Evolutionary conservation across 2,329 filamentous ascomycete genomes (phyloP).

Genomic region (Sarocladium kiliense): DNA sequence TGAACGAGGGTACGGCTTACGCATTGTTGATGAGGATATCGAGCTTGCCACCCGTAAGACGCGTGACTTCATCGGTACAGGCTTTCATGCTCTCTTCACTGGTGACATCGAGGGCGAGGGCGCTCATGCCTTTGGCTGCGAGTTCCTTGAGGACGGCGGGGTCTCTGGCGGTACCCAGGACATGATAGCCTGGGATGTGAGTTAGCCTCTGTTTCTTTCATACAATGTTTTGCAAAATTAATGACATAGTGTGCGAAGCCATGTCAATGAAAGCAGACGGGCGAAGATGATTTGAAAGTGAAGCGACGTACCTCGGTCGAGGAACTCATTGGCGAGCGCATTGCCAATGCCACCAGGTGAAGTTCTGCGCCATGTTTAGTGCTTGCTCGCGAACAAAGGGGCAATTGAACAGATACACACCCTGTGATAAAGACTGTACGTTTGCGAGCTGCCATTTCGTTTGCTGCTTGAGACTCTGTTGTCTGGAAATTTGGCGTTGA

Average conservation of each 20-base stretch:
- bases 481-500: too few species aligned
- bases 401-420: conserved; percentile 23
- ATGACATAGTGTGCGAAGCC: not conserved
- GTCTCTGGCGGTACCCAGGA: conserved; percentile 15
- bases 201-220: not conserved
- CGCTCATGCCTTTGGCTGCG: conserved; percentile 12
- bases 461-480: not conserved
- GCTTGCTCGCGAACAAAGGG: too few species aligned
- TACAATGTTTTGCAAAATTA: too few species aligned
- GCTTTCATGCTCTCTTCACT: conserved; percentile 24
- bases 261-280: too few species aligned
- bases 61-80: conserved; percentile 25
- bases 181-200: conserved; percentile 18
- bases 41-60: conserved; percentile 29
- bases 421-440: conserved; percentile 47
- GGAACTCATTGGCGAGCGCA: conserved; percentile 47
- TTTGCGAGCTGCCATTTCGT: conserved; percentile 21
- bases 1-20: conserved; percentile 9
- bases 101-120: conserved; percentile 35
- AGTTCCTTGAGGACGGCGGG: conserved; percentile 14
- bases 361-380: conserved; percentile 46
- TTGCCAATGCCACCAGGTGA: conserved; percentile 55
- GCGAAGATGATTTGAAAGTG: not conserved
- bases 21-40: conserved; percentile 40
- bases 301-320: conserved; percentile 37